Percentiles rank a stretch among this genome's conserved stretches.
These are phyloP conservation scores for Cryptococcus sp. DNA, from an alignment of 1,284 basidiomycete species.

Conservation along the genomic window DNA sequence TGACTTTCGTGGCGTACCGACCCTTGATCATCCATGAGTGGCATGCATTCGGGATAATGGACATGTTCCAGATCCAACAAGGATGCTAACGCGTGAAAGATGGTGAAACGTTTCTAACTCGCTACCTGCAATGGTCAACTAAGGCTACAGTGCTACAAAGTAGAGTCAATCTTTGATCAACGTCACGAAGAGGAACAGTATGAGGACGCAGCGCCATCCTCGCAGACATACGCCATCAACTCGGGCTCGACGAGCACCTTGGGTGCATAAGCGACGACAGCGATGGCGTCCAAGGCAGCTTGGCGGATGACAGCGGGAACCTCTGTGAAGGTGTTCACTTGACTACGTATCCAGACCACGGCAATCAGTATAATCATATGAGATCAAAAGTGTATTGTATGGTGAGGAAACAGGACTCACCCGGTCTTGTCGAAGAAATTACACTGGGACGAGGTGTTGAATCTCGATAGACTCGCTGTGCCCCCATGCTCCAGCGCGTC, in stretches of 20 bases:
- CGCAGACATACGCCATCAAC: constrained; percentile 16
- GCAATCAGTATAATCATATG: too few species aligned
- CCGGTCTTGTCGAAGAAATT: constrained; percentile 17
- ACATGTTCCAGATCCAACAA: too few species aligned
- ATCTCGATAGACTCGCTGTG: constrained; percentile 5
- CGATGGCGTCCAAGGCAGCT: constrained; percentile 22
- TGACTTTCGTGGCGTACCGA: too few species aligned
- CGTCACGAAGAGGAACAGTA: neutral
- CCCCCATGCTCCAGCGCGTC: constrained; percentile 18
- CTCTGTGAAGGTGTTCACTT: constrained; percentile 18
- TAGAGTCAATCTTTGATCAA: too few species aligned
- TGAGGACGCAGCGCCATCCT: constrained; percentile 3
- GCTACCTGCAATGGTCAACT: too few species aligned
- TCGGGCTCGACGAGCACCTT: constrained; percentile 14
- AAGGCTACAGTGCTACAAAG: too few species aligned
- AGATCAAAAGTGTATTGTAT: neutral
- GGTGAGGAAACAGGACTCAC: constrained; percentile 4
- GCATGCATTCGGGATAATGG: too few species aligned
- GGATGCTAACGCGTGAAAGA: too few species aligned
- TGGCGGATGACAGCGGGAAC: constrained; percentile 18
- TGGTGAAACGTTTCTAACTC: too few species aligned
- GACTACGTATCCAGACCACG: neutral
- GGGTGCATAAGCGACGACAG: constrained; percentile 13
- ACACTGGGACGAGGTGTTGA: constrained; percentile 14
- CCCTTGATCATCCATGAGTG: too few species aligned